Conservation (phyloP, 768 basidiomycete genomes). For the Phanerochaete sordida region DNA sequence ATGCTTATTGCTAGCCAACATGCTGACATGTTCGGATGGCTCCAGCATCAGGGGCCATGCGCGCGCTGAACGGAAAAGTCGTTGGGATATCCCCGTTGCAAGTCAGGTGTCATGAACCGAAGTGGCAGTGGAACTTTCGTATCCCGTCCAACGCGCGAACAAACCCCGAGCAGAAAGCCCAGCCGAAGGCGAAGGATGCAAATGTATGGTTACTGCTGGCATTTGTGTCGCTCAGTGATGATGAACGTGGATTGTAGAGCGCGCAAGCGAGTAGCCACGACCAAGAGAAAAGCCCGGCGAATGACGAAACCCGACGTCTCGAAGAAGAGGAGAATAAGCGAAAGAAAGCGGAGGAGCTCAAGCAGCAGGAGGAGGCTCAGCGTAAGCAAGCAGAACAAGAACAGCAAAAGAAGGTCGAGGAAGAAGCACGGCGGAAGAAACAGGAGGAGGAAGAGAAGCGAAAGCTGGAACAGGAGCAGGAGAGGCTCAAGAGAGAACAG, state of each 20-base stretch:
- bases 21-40: neutral
- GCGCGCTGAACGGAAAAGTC: neutral
- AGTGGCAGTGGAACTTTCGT: neutral
- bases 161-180: neutral
- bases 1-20: neutral
- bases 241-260: too few species aligned
- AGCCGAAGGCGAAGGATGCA: neutral
- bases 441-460: neutral
- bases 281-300: neutral
- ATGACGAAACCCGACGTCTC: neutral
- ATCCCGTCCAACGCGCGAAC: neutral
- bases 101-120: constrained; percentile 1
- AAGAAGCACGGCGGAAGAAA: neutral
- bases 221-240: neutral
- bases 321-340: neutral
- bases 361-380: neutral
- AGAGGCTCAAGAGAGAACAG: neutral
- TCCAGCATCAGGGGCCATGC: neutral
- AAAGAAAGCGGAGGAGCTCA: neutral
- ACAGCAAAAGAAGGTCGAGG: neutral
- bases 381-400: neutral
- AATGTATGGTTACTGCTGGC: neutral
- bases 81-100: neutral
- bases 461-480: neutral
- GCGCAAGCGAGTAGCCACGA: neutral